Base-by-base conservation (phyloP, 768 basidiomycete genomes). In the Xerocomellus amylosporus region DNA sequence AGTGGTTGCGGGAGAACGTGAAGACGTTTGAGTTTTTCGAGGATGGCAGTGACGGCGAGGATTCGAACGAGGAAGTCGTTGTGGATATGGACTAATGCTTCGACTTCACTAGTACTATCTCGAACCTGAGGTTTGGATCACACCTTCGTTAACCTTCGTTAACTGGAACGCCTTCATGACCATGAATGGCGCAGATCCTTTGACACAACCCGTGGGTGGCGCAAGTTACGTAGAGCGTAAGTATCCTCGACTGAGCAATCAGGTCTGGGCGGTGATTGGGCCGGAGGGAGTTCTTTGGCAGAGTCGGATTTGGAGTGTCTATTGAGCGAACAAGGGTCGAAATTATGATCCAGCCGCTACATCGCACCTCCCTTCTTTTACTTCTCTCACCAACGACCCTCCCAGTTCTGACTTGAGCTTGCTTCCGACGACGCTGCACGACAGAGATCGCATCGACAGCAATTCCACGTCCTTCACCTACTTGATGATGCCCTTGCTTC, bases 111-210 rank as follows among this genome's bases (percentile, higher is more conserved):
- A n/a, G n/a, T n/a, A n/a, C n/a, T n/a, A n/a, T n/a, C n/a, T n/a
- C n/a, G n/a, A n/a, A n/a, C n/a, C n/a, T n/a, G n/a, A n/a, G n/a
- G n/a, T n/a, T n/a, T n/a, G n/a, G n/a, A n/a, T n/a, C n/a, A n/a
- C n/a, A n/a, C n/a, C n/a, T n/a, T n/a, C n/a, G n/a, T n/a, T n/a
- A n/a, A n/a, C n/a, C n/a, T n/a, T n/a, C n/a, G n/a, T n/a, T n/a
- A n/a, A n/a, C n/a, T 92, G 90, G 90, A 91, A 93, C 64, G 78
- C 74, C 14, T 67, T 75, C 22, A 63, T 84, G 19, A 72, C 72
- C 3, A 62, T 66, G 42, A 66, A 72, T 42, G 39, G 56, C 14
- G 45, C 52, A 7, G 52, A 58, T 17, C 55, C 56, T 12, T 24
- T 19, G 14, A 40, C 46, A 4, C 39, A 17, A 2, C 37, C 48